Base-by-base conservation (phyloP, 2,329 filamentous ascomycete genomes). In the Acrodontium crateriforme region DNA sequence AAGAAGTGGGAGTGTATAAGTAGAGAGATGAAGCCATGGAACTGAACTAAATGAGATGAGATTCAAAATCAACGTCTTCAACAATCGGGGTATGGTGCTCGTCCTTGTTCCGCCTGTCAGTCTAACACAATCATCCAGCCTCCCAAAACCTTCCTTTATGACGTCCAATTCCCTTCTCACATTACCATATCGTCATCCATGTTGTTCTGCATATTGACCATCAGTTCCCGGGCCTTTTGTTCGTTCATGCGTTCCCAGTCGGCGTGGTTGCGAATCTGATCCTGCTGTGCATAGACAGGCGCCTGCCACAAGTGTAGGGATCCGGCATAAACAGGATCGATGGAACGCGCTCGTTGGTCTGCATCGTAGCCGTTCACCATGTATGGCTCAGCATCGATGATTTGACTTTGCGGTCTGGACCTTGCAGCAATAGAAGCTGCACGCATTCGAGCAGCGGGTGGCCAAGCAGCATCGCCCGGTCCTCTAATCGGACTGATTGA, bases 341-440 rank as follows among this genome's bases (percentile, higher is more conserved):
- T 73, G 1, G 74, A 65, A 8, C 60, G 60, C 3, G 54, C 56
- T 2, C 63, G 64, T 30, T 63, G 57, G 32, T 79, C 57, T 46
- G 71, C 63, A 44, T 82, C 78, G 49, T 92, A 93, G 9, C 84
- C 84, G 5, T 72, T 76, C 25, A 70, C 54, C 69, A 93, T 91
- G 54, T 93, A 93, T 1, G 83, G 83, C 53, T 91, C 82, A 20
- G 69, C 71, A 35, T 42, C 42, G 15, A 9, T 22, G 18, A 6
- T 9, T 4, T 7, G 13, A 8, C 11, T 33, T 3, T 20, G 13
- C 7, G 18, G n/a, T 25, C 25, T 18, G 16, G 24, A 15, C 8
- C 14, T 18, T 16, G 22, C 37, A 3, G 40, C 38, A 13, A 48
- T 47, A 10, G 42, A 45, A 8, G 41, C 46, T 13, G 42, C 41